Percentiles rank a stretch among this genome's conserved stretches.
Conservation (phyloP, 2,329 filamentous ascomycete species). For the Cladosporium phlei region DNA sequence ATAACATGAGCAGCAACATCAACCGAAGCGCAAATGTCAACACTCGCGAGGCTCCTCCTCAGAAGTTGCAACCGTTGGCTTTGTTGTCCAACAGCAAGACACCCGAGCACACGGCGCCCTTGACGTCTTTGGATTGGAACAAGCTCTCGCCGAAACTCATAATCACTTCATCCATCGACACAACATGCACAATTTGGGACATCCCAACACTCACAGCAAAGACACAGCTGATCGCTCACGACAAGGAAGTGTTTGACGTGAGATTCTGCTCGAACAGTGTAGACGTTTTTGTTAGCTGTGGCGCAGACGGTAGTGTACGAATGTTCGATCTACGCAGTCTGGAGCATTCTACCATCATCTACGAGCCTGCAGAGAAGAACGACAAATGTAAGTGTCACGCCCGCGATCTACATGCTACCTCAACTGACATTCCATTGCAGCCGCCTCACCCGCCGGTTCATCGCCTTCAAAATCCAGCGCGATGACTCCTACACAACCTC, state of each 20-base stretch:
- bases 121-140: constrained; percentile 98
- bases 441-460: constrained; percentile 49
- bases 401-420: too few species aligned
- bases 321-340: constrained; percentile 98
- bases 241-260: constrained; percentile 98
- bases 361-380: constrained; percentile 88
- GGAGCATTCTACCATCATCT: constrained; percentile 98
- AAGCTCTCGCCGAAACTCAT: constrained; percentile 94
- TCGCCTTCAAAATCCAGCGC: constrained; percentile 65
- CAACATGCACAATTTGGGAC: constrained; percentile 99
- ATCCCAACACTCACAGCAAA: constrained; percentile 97
- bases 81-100: constrained; percentile 97
- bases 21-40: constrained; percentile 59
- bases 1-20: constrained; percentile 65
- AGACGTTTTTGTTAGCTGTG: constrained; percentile 98
- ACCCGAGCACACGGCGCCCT: constrained; percentile 91
- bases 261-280: constrained; percentile 96
- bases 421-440: constrained; percentile 12
- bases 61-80: constrained; percentile 86
- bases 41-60: constrained; percentile 56
- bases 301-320: constrained; percentile 91
- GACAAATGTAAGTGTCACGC: constrained; percentile 42
- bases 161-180: constrained; percentile 98
- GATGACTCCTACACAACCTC: constrained; percentile 59
- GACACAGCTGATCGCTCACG: constrained; percentile 95